Base-by-base conservation (phyloP, 345 rosid species). In the Citrus sinensis region DNA sequence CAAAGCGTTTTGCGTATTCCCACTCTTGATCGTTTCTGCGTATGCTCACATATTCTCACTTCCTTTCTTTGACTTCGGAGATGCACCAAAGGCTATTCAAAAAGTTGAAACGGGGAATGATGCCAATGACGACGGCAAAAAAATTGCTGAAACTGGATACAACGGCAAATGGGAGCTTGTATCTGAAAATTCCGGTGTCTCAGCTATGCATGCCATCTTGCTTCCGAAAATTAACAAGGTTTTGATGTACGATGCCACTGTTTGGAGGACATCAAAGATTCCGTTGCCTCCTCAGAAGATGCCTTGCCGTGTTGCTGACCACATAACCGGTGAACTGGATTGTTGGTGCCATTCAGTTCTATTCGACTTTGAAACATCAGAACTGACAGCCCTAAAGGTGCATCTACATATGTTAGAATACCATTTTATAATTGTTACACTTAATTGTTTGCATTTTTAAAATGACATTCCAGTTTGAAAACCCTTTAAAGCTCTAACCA, bases 121-220 rank as follows among this genome's bases (percentile, higher is more conserved):
- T 54, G 58, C 22, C 58, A 54, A 4, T 16, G 56, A 16, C 22
- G 16, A 7, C 20, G 7, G 56, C 56, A 17, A 6, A 2, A 56
- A 35, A 13, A 22, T 35, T n/a, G 67, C 24, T 3, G 27, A 46
- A 64, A 74, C 67, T 24, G 60, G 32, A 10, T 87, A 74, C 69
- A 78, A 64, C 35, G 99, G 98, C 6, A 19, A 68, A 9, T 92
- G 97, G 97, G 91, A 90, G 78, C 0, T 94, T 16, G 87, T 87
- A 59, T 68, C 83, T 2, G 4, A 72, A 37, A 92, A 82, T 62
- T 86, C 98, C 1, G 98, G 99, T 6, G 95, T 94, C 27, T 96
- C 98, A 0, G 95, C 90, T 9, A 96, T 94, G 98, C 98, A 96
- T 73, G 60, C 91, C 46, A 82, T 90, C 24, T 81, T 94, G 80